Evolutionary conservation across 768 basidiomycete species (phyloP), one percentile per base, ranked within the genome.

Genomic region (Lentinula sp.): DNA sequence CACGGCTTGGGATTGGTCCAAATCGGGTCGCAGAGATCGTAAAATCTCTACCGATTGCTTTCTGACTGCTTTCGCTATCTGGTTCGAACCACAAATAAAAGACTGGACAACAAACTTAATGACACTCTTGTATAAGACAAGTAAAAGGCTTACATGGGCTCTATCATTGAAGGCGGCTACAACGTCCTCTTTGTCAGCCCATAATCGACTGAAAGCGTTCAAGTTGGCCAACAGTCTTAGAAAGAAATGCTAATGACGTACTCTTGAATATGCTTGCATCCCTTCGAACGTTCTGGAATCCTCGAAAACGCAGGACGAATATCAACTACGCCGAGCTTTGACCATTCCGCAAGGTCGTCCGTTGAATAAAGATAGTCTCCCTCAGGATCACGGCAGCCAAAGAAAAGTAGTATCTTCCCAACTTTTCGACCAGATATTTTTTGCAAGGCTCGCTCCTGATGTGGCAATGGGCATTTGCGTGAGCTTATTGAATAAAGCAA

Each of bases 311-410:
- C 78, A 13, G 79, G 75, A 20, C 76, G 72, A 10, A 81, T 71
- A 57, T 79, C 77, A 9, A 81, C 72, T 0, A 80, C 73, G 2
- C 78, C 80, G 18, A 71, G 62, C 63, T 71, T 69, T 33, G 66
- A 64, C 81, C 81, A 82, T 62, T 73, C 71, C 46, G 67, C 73
- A 46, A 81, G 68, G 61, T 81, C 80, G 28, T 66, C 70, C 32
- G 77, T 74, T 2, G 68, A 63, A 64, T 81, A 81, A 16, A 81
- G 65, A 63, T 72, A 79, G 64, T 82, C 81, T 51, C 69, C 73
- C 9, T 72, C 66, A 10, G 77, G 77, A 3, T 72, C 64, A 7
- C 77, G 68, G 65, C 81, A 82, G 2, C 81, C 80, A 62, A 80
- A 80, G 74, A 81, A 82, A 39, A 81, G 66, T 20, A 79, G 59